Evolutionary conservation across 306 rosid species (phyloP).

Genomic region (Amphicarpaea edgeworthii): DNA sequence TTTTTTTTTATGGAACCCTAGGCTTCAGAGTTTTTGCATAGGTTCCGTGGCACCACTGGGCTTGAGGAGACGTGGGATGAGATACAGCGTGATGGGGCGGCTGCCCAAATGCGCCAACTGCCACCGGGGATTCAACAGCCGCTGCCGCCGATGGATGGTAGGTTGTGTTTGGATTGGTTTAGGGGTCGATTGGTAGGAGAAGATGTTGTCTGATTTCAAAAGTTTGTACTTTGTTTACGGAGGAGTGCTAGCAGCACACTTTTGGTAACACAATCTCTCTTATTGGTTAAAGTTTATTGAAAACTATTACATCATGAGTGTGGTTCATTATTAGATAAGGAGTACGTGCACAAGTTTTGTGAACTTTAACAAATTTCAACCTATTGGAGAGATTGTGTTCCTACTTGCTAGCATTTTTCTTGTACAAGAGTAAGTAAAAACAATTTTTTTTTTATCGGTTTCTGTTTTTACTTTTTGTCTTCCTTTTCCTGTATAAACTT

Average conservation of each 20-base stretch:
- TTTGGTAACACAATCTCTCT: no score
- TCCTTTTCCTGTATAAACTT: not conserved
- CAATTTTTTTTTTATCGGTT: not conserved
- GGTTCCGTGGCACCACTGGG: constrained; percentile 64
- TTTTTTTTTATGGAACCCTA: constrained; percentile 14
- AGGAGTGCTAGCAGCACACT: no score
- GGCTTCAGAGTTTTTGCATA: constrained; percentile 79
- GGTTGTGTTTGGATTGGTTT: constrained; percentile 29
- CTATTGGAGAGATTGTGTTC: not conserved
- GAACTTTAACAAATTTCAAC: not conserved
- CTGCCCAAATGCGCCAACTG: not conserved
- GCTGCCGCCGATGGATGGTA: constrained; percentile 69
- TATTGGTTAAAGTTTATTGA: no score
- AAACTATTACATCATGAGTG: not conserved
- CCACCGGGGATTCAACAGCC: constrained; percentile 61
- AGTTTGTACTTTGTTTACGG: no score
- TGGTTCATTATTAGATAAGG: not conserved
- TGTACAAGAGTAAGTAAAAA: not conserved
- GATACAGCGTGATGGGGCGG: constrained; percentile 57
- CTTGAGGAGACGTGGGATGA: constrained; percentile 89
- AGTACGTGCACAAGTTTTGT: not conserved
- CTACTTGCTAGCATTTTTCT: not conserved
- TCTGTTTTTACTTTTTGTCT: not conserved
- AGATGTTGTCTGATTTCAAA: not conserved
- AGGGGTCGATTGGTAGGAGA: not conserved